Evolutionary conservation across 192 early-diverging fungal species (phyloP).

Genomic region (Linnemannia hyalina): DNA sequence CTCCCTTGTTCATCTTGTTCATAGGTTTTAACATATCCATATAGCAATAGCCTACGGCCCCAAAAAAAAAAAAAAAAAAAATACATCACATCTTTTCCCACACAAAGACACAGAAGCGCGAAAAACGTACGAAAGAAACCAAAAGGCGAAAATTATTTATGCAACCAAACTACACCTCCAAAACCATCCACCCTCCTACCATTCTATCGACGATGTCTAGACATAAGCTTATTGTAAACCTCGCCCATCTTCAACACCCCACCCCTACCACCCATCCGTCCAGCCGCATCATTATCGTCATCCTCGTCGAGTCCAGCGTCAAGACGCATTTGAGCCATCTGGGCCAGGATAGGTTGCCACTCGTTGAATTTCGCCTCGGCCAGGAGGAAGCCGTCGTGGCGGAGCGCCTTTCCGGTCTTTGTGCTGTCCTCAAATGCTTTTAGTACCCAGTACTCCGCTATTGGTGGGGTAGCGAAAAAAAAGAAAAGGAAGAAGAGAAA

Average conservation of each 20-base stretch:
- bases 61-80: too few species aligned
- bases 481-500: too few species aligned
- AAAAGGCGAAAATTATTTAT: not conserved
- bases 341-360: slow-evolving; percentile 59
- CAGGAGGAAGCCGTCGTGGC: slow-evolving; percentile 60
- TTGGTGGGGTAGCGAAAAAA: not conserved
- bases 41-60: not conserved
- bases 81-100: not conserved
- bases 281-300: slow-evolving; percentile 32
- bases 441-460: slow-evolving; percentile 59
- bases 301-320: slow-evolving; percentile 58
- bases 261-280: slow-evolving; percentile 34
- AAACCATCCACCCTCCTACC: not conserved
- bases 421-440: slow-evolving; percentile 58
- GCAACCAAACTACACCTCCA: not conserved
- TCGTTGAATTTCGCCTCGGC: slow-evolving; percentile 61
- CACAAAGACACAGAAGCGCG: too few species aligned
- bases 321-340: slow-evolving; percentile 59
- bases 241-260: slow-evolving; percentile 51
- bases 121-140: not conserved
- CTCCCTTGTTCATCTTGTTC: not conserved
- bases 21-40: not conserved
- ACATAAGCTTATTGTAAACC: slow-evolving; percentile 55
- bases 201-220: slow-evolving; percentile 46
- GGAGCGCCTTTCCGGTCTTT: slow-evolving; percentile 60